Conservation (phyloP, 1,284 basidiomycete species). For the Meira miltonrushii region DNA sequence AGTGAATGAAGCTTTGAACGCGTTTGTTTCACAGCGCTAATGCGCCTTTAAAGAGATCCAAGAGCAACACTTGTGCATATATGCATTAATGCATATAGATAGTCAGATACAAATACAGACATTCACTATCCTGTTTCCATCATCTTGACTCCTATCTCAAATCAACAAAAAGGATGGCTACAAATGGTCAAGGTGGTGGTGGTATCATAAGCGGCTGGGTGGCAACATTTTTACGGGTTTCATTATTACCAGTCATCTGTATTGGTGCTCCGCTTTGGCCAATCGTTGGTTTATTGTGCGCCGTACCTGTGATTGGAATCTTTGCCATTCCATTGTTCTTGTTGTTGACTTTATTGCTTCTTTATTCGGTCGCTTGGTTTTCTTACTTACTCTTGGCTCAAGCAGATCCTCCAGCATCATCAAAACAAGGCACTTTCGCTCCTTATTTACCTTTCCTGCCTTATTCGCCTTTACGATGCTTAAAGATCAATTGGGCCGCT, state of each 20-base stretch:
- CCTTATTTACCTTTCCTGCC: slow-evolving; percentile 43
- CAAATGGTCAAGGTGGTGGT: background rate
- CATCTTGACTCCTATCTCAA: too few species aligned
- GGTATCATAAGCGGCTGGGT: slow-evolving; percentile 10
- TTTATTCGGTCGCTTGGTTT: slow-evolving; percentile 50
- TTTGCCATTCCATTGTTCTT: slow-evolving; percentile 49
- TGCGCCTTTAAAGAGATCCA: too few species aligned
- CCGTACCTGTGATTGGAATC: slow-evolving; percentile 38
- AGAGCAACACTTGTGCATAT: too few species aligned
- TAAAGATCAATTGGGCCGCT: slow-evolving; percentile 42
- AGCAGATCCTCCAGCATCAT: slow-evolving; percentile 33
- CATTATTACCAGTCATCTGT: slow-evolving; percentile 30
- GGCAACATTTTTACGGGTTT: slow-evolving; percentile 6
- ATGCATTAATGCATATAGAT: too few species aligned
- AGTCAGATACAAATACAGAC: too few species aligned
- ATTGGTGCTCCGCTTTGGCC: slow-evolving; percentile 41
- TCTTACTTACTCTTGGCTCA: slow-evolving; percentile 50
- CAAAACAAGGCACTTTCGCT: slow-evolving; percentile 15
- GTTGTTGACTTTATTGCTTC: slow-evolving; percentile 36
- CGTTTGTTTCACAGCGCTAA: too few species aligned
- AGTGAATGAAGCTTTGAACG: too few species aligned
- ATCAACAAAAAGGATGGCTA: too few species aligned
- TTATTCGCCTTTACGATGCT: slow-evolving; percentile 39
- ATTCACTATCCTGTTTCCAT: too few species aligned
- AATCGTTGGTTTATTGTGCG: slow-evolving; percentile 30